Conservation (phyloP, 2,329 filamentous ascomycete species). For the Dissoconium aciculare region DNA sequence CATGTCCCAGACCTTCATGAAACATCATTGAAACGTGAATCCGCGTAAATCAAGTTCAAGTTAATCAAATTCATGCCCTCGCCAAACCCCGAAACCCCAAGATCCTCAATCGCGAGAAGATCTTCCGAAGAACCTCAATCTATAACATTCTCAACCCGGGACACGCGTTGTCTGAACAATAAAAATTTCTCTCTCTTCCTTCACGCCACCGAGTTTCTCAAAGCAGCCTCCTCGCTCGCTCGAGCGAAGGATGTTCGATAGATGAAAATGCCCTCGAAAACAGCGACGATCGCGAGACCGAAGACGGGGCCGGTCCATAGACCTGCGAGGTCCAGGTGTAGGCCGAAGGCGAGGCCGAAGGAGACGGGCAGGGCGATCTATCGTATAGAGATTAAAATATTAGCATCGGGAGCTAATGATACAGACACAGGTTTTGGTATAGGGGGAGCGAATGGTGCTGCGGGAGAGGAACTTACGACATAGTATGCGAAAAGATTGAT, state of each 20-base stretch:
- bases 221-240: constrained; percentile 45
- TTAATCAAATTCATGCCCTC: no score
- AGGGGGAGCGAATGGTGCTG: no score
- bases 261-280: constrained; percentile 44
- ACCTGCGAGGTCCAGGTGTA: constrained; percentile 62
- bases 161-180: no score
- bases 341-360: constrained; percentile 60
- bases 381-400: constrained; percentile 2
- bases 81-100: no score
- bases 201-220: constrained; percentile 31
- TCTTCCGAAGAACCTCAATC: no score
- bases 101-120: no score
- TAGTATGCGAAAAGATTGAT: constrained; percentile 82
- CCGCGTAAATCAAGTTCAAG: no score
- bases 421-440: background rate
- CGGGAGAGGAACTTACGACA: constrained; percentile 31
- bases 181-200: no score
- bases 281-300: constrained; percentile 47
- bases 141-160: no score
- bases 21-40: no score
- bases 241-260: constrained; percentile 40
- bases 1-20: no score
- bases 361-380: constrained; percentile 66
- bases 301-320: constrained; percentile 55
- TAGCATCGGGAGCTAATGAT: constrained; percentile 1